Evolutionary conservation across 148 eudicot species (phyloP).

Genomic region (Nepenthes gracilis): DNA sequence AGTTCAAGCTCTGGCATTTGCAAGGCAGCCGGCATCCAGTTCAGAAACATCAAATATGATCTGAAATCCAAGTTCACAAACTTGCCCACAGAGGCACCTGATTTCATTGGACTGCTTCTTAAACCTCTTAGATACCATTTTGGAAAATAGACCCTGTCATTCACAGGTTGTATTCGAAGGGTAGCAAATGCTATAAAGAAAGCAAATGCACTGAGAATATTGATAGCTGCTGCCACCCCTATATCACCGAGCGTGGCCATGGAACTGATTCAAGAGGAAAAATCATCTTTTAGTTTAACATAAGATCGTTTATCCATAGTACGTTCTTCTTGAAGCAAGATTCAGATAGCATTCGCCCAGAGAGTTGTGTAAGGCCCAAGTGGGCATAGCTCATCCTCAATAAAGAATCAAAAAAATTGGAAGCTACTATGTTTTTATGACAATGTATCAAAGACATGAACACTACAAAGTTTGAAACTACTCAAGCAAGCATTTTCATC

Average conservation of each 20-base stretch:
- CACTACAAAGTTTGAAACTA: too few relatives aligned
- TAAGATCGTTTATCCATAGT: too few relatives aligned
- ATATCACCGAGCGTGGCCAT: constrained; percentile 57
- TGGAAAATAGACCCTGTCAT: constrained; percentile 60
- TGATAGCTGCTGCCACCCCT: constrained; percentile 52
- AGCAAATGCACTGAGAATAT: constrained; percentile 44
- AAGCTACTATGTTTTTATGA: too few relatives aligned
- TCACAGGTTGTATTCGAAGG: constrained; percentile 55
- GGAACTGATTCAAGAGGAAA: constrained; percentile 1
- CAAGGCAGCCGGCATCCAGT: constrained; percentile 67
- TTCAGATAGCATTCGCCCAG: too few relatives aligned
- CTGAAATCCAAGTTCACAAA: constrained; percentile 53
- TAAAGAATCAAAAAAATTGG: too few relatives aligned
- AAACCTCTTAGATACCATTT: constrained; percentile 70
- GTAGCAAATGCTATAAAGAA: constrained; percentile 57
- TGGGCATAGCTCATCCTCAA: too few relatives aligned
- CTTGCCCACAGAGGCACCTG: constrained; percentile 38
- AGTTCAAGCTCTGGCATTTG: constrained; percentile 70
- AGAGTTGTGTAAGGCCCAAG: too few relatives aligned
- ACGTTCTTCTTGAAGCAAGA: too few relatives aligned
- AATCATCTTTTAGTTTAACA: too few relatives aligned
- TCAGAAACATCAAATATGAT: constrained; percentile 44
- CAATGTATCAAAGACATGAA: too few relatives aligned
- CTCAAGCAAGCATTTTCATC: too few relatives aligned
- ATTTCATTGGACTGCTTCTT: constrained; percentile 40